Evolutionary conservation across 1,284 basidiomycete genomes (phyloP).

Genomic region (Cryptococcus neoformans): DNA sequence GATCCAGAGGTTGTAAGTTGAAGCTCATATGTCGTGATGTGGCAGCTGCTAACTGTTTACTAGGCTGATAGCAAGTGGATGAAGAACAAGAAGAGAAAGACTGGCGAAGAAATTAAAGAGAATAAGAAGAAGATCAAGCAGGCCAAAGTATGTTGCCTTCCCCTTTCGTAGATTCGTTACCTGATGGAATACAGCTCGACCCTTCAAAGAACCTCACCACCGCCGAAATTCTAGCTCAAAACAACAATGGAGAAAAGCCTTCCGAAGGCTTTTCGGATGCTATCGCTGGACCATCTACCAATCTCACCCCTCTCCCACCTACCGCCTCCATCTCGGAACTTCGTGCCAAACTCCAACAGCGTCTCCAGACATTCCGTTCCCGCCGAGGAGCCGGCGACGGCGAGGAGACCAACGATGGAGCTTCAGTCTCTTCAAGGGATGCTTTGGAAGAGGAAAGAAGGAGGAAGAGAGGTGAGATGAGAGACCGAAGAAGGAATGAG

Average conservation of each 20-base stretch:
- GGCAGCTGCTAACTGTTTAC: constrained; percentile 6
- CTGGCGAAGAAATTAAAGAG: constrained; percentile 79
- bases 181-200: constrained; percentile 63
- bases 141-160: constrained; percentile 62
- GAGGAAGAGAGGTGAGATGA: constrained; percentile 68
- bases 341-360: constrained; percentile 70
- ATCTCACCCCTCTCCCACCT: constrained; percentile 58
- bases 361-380: constrained; percentile 63
- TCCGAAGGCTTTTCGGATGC: not conserved
- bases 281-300: constrained; percentile 17
- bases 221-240: constrained; percentile 59
- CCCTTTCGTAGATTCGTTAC: not conserved
- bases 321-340: constrained; percentile 66
- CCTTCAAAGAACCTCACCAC: constrained; percentile 82
- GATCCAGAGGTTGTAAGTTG: constrained; percentile 60
- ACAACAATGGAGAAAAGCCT: constrained; percentile 14
- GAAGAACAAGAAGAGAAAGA: constrained; percentile 83
- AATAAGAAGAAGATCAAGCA: constrained; percentile 77
- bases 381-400: constrained; percentile 53
- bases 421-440: constrained; percentile 56
- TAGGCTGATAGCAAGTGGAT: constrained; percentile 68
- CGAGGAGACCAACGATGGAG: constrained; percentile 21
- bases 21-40: not conserved
- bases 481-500: constrained; percentile 77
- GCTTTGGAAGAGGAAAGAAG: constrained; percentile 76